Evolutionary conservation across 1,139 yeast species (phyloP).

Genomic region (Hyphopichia pseudoburtonii): DNA sequence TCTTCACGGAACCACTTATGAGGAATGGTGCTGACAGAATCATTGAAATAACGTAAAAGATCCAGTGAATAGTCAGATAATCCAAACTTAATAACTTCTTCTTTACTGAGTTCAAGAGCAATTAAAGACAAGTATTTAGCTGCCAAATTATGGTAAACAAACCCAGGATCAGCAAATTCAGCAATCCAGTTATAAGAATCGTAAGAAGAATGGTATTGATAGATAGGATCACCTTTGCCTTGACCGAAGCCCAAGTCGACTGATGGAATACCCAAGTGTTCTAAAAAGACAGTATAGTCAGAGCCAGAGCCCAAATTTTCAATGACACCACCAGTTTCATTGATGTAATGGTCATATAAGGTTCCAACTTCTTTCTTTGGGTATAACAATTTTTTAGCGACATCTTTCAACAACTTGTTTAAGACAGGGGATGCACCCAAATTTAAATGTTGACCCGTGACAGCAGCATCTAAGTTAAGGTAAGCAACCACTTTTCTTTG

Average conservation of each 20-base stretch:
- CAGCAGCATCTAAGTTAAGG: constrained; percentile 43
- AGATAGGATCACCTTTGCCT: constrained; percentile 40
- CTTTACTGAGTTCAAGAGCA: constrained; percentile 52
- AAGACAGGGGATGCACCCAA: constrained; percentile 43
- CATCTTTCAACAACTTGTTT: constrained; percentile 30
- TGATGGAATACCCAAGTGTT: constrained; percentile 48
- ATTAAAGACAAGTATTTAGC: constrained; percentile 62
- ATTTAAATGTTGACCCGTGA: constrained; percentile 31
- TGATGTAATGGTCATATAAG: constrained; percentile 59
- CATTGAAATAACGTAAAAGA: constrained; percentile 29
- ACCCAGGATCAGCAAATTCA: constrained; percentile 54
- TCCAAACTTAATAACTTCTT: constrained; percentile 47
- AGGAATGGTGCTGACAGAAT: constrained; percentile 32
- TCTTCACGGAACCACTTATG: constrained; percentile 27
- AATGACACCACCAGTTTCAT: constrained; percentile 34
- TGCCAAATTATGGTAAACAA: constrained; percentile 52
- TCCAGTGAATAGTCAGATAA: constrained; percentile 36
- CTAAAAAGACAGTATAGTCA: constrained; percentile 48
- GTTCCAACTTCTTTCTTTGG: constrained; percentile 47
- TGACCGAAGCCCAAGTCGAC: constrained; percentile 37
- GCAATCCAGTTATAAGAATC: constrained; percentile 61
- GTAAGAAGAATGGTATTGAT: constrained; percentile 59
- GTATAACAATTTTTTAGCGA: constrained; percentile 38
- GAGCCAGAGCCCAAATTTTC: constrained; percentile 45
- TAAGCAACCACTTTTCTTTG: constrained; percentile 44